These are phyloP conservation scores for Imleria badia DNA, from an alignment of 768 basidiomycete genomes.

Conservation along the genomic window DNA sequence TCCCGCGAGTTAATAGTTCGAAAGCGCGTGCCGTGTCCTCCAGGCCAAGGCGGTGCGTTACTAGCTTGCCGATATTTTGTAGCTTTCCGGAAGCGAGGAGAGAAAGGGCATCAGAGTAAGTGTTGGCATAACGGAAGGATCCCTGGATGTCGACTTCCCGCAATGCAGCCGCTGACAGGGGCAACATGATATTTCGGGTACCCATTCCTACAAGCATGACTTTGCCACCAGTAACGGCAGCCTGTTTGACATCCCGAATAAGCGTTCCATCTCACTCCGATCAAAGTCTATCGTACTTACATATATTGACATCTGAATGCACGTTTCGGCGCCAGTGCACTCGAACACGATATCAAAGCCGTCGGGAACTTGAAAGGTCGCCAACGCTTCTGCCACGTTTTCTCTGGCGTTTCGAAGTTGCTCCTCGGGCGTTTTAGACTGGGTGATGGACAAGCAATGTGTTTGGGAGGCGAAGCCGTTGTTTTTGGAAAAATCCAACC, in stretches of 20 bases:
- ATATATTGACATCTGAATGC: slow-evolving; percentile 88
- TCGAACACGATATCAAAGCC: slow-evolving; percentile 95
- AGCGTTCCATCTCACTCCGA: slow-evolving; percentile 9
- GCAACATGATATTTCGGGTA: slow-evolving; percentile 74
- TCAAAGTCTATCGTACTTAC: slow-evolving; percentile 49
- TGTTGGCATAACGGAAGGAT: slow-evolving; percentile 89
- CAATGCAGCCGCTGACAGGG: slow-evolving; percentile 77
- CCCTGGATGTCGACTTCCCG: slow-evolving; percentile 93
- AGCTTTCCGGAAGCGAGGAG: slow-evolving; percentile 69
- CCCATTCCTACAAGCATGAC: slow-evolving; percentile 98
- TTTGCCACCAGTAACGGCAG: slow-evolving; percentile 81
- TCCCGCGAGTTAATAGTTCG: slow-evolving; percentile 73
- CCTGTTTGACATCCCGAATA: slow-evolving; percentile 42
- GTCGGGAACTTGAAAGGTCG: slow-evolving; percentile 57
- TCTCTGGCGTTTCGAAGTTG: slow-evolving; percentile 62
- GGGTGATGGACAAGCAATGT: slow-evolving; percentile 58
- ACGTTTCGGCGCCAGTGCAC: slow-evolving; percentile 91
- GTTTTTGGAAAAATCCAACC: slow-evolving; percentile 73
- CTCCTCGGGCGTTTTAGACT: slow-evolving; percentile 54
- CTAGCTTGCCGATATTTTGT: slow-evolving; percentile 63
- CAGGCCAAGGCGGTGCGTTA: slow-evolving; percentile 75
- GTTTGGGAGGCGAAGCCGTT: slow-evolving; percentile 77
- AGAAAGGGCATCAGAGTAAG: slow-evolving; percentile 82
- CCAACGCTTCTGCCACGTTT: slow-evolving; percentile 48
- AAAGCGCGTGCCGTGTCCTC: slow-evolving; percentile 72